Base-by-base conservation (phyloP, 768 basidiomycete genomes). In the Pseudohyphozyma bogoriensis region DNA sequence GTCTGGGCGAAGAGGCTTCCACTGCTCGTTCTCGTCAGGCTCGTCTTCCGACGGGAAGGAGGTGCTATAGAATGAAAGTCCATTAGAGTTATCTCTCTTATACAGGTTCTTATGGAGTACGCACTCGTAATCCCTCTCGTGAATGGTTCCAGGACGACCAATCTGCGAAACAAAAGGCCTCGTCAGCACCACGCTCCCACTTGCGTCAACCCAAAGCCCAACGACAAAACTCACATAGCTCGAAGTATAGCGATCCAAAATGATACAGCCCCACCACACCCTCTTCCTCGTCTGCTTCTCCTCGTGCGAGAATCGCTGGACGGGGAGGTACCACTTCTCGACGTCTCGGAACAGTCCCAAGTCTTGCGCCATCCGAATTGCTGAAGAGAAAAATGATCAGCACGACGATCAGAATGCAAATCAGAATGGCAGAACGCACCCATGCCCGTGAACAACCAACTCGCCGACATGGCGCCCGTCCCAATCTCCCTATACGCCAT, bases 401-500 rank as follows among this genome's bases (percentile, higher is more conserved):
- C 32, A n/a, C n/a, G 32, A 22, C 1, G 31, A 4, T 9, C 13
- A 22, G 6, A 1, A 22, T 4, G 24, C 10, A 15, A 39, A 44
- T n/a, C n/a, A n/a, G 33, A 35, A 31, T 26, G 9, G 36, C 1
- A 32, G 29, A 6, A 31, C 50, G 33, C 3, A 59, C 52, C 56
- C 60, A 62, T 63, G 15, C 89, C 88, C 24, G 83, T 80, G 70
- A 85, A 88, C 13, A 83, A 79, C 89, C 89, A 92, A 35, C 86
- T 84, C 72, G 85, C 82, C 11, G 85, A 84, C 88, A 90, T 92
- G 82, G 47, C 87, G 37, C 72, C 89, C 60, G 89, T 86, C 4
- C 89, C 89, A 44, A 89, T 80, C 73, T 92, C 88, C 11, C 89
- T 79, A 70, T 86, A 90, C 10, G 85, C 85, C 75, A 90, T 79